Evolutionary conservation across 164 flowering plant genomes (phyloP), one percentile per base, ranked within the genome.

Genomic region (Umbellularia californica): DNA sequence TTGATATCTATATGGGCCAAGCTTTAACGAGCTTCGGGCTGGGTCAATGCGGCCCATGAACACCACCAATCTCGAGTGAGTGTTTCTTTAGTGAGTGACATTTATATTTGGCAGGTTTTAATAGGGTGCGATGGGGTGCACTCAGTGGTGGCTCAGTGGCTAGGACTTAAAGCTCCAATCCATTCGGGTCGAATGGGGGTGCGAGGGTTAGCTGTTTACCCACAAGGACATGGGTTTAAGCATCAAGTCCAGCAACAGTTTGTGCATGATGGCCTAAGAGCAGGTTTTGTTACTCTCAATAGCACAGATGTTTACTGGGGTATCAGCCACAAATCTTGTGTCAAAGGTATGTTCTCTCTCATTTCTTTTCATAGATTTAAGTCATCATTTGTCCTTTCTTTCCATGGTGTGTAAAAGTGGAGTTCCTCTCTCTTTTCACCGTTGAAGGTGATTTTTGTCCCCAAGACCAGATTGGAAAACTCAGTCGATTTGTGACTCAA

Each of bases 111-210:
- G 55, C 68, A 85, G 91, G 79, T 82, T 35, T 58, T 89, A 74
- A 83, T 88, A 9, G 92, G 93, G 50, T 89, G 90, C 50, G 90
- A 89, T 51, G 90, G 90, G 23, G 85, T 84, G 24, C 84, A 86
- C 83, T 89, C 93, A 1, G 71, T 72, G n/a, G 87, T 89, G 72
- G 87, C 89, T 20, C 78, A 64, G 2, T 85, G 88, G 87, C 72
- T 89, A 28, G 88, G 88, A 15, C 82, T 89, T 1, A 6, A 28
- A 0, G 80, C 68, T 0, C 84, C 88, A 0, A 78, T 83, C 0
- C 23, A 79, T 55, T 80, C 87, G 0, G 90, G 90, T 17, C 77
- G 90, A 60, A 74, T 68, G 35, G 85, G 84, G 0, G 83, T 82
- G 20, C 85, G 84, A 17, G 89, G 90, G 22, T 24, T 88, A 65